A percentile compares a stretch with the other conserved stretches of the same genome.
phyloP scores from a whole-genome alignment of 192 early-diverging fungal species.

The Dissophora globulifera region DNA sequence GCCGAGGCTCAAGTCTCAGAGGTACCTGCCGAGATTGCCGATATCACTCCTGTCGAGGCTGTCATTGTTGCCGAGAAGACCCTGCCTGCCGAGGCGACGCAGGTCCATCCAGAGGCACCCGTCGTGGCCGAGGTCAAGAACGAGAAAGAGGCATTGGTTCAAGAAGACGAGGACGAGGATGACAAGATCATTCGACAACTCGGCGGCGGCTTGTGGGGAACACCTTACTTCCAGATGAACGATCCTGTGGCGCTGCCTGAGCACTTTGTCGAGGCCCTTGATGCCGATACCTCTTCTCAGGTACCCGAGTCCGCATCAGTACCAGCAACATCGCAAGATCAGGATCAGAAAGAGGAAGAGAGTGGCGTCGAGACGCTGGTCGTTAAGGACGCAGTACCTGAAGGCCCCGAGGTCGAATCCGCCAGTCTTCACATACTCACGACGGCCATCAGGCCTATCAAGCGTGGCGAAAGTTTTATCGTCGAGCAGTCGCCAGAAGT shows the following conservation, averaged over 20 bases:
- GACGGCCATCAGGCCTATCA: conserved; percentile 26
- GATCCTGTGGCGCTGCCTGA: conserved; percentile 18
- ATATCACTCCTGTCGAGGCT: neutral
- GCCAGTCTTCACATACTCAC: conserved; percentile 25
- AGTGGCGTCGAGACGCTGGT: conserved; percentile 18
- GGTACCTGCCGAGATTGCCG: neutral
- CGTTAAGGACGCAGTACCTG: conserved; percentile 35
- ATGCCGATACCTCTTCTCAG: too few relatives aligned
- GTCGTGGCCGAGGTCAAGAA: neutral
- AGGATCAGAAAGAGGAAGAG: too few relatives aligned
- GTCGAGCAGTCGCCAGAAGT: conserved; percentile 24
- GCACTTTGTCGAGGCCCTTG: conserved; percentile 20
- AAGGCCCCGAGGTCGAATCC: conserved; percentile 27
- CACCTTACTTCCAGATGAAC: conserved; percentile 41
- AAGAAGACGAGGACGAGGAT: conserved; percentile 44
- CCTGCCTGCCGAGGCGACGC: neutral
- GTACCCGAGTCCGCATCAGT: too few relatives aligned
- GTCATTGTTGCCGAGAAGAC: neutral
- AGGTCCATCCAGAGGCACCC: neutral
- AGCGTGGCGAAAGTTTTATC: conserved; percentile 27
- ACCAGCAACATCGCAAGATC: too few relatives aligned
- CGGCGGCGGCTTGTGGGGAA: conserved; percentile 36
- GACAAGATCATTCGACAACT: conserved; percentile 32
- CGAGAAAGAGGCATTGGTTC: too few relatives aligned
- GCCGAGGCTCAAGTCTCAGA: neutral